Conservation (phyloP, 1,139 yeast genomes). For the Wickerhamomyces sp. region DNA sequence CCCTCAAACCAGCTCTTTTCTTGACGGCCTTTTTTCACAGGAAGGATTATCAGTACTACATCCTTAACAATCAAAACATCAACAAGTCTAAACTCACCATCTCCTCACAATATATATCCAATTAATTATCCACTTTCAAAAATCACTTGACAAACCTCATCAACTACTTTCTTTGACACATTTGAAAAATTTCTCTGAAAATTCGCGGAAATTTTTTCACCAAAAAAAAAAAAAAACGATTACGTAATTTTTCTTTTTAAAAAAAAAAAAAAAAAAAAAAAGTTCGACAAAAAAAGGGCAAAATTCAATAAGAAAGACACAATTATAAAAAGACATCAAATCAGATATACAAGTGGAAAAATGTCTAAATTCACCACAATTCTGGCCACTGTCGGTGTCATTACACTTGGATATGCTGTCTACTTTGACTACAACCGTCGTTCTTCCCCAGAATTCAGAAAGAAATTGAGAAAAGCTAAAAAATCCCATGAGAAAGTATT, state of each 20-base stretch:
- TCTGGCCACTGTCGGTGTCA: conserved; percentile 47
- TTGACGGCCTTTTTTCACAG: conserved; percentile 33
- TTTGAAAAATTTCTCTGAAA: no score
- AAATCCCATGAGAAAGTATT: conserved; percentile 54
- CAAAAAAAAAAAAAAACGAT: background rate
- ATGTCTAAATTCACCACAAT: conserved; percentile 33
- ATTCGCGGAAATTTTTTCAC: background rate
- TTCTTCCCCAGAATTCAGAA: conserved; percentile 76
- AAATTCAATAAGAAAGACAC: background rate
- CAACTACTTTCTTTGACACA: no score
- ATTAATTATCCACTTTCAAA: no score
- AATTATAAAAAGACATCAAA: no score
- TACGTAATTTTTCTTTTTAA: conserved; percentile 4
- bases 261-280: conserved; percentile 1
- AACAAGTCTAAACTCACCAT: background rate
- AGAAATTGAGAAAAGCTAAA: conserved; percentile 57
- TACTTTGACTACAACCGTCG: conserved; percentile 94
- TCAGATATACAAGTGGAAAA: background rate
- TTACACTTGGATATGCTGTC: conserved; percentile 71
- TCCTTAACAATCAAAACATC: no score
- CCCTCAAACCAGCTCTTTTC: conserved; percentile 42
- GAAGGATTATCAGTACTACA: background rate
- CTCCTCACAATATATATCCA: background rate
- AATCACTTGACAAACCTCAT: no score
- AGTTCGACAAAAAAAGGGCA: background rate